These are phyloP conservation scores for Rhododendron henanense DNA, from an alignment of 148 eudicot species.

Conservation along the genomic window DNA sequence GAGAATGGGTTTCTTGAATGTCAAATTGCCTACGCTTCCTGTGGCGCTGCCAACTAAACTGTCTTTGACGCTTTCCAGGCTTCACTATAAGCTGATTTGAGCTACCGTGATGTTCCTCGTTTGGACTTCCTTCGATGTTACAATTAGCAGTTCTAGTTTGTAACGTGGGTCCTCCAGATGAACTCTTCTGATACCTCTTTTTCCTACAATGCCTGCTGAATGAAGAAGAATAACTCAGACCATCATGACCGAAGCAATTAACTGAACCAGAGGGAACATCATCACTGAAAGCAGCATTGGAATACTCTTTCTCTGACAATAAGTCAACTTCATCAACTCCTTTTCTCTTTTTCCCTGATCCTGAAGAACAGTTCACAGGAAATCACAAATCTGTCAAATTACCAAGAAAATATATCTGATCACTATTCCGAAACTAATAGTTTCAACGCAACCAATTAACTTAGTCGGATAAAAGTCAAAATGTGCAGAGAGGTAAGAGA, in stretches of 20 bases:
- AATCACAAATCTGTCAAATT: not conserved
- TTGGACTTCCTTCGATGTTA: slow-evolving; percentile 13
- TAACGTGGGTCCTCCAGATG: slow-evolving; percentile 7
- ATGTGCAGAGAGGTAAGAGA: not conserved
- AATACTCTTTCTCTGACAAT: slow-evolving; percentile 15
- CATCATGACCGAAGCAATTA: slow-evolving; percentile 13
- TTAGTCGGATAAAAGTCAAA: not conserved
- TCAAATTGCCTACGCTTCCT: slow-evolving; percentile 28
- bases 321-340: slow-evolving; percentile 29
- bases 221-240: slow-evolving; percentile 5
- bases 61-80: slow-evolving; percentile 42
- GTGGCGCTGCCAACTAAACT: slow-evolving; percentile 54
- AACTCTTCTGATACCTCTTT: slow-evolving; percentile 6
- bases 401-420: not conserved
- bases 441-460: slow-evolving; percentile 6
- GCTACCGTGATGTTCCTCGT: slow-evolving; percentile 9
- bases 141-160: slow-evolving; percentile 12
- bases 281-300: slow-evolving; percentile 16
- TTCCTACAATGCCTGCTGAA: slow-evolving; percentile 10
- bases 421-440: not conserved
- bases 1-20: slow-evolving; percentile 12
- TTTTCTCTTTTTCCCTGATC: slow-evolving; percentile 42
- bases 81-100: slow-evolving; percentile 18
- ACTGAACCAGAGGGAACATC: slow-evolving; percentile 20
- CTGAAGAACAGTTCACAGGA: slow-evolving; percentile 30